Percentiles rank a stretch among this genome's conserved stretches.
phyloP scores from a whole-genome alignment of 495 filamentous ascomycete genomes.

The Lepidopterella palustris region DNA sequence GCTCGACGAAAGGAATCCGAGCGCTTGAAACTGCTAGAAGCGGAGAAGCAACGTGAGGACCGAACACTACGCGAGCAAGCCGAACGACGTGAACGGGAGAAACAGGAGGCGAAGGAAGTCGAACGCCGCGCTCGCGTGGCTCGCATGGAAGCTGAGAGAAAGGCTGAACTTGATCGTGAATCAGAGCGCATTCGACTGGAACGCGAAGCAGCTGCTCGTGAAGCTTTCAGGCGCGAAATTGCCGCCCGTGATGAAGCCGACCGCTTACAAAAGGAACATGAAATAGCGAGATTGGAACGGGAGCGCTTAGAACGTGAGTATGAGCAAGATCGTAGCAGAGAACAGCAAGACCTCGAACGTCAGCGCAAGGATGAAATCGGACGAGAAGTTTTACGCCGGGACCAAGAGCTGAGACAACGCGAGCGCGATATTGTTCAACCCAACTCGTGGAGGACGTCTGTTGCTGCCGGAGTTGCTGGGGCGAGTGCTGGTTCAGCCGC shows the following conservation, averaged over 20 bases:
- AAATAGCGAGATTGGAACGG: slow-evolving; percentile 10
- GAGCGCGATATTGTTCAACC: slow-evolving; percentile 18
- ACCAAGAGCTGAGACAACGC: slow-evolving; percentile 20
- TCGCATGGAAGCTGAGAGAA: slow-evolving; percentile 17
- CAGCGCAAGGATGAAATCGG: slow-evolving; percentile 17
- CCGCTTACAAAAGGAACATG: slow-evolving; percentile 11
- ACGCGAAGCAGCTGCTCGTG: slow-evolving; percentile 8
- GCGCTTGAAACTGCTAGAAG: slow-evolving; percentile 9
- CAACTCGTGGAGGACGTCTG: slow-evolving; percentile 16
- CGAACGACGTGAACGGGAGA: slow-evolving; percentile 7
- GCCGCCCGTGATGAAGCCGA: slow-evolving; percentile 9
- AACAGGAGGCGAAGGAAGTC: slow-evolving; percentile 5
- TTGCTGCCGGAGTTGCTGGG: slow-evolving; percentile 23
- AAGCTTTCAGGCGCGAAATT: not conserved
- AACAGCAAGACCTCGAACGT: slow-evolving; percentile 4
- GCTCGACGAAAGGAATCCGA: slow-evolving; percentile 13
- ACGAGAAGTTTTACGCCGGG: slow-evolving; percentile 20
- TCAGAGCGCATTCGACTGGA: slow-evolving; percentile 23
- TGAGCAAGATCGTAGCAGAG: slow-evolving; percentile 7
- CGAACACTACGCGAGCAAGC: slow-evolving; percentile 9
- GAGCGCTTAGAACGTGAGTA: slow-evolving; percentile 17
- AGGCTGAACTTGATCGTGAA: slow-evolving; percentile 16
- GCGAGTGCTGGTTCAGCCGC: slow-evolving; percentile 27
- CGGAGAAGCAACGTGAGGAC: slow-evolving; percentile 17
- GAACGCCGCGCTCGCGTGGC: slow-evolving; percentile 13